phyloP scores from a whole-genome alignment of 108 stramenopile genomes.

The Skeletonema marinoi region DNA sequence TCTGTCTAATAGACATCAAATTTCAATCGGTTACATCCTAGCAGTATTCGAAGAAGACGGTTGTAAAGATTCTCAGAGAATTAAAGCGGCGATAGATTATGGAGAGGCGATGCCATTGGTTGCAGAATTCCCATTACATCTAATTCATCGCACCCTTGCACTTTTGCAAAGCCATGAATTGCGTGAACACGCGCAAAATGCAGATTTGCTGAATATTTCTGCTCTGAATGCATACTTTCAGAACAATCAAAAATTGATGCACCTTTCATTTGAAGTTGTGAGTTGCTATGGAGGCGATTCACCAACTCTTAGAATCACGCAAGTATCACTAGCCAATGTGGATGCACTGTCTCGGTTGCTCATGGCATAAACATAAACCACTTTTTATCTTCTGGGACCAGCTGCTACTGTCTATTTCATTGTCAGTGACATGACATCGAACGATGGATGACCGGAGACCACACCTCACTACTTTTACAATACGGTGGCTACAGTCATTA shows the following conservation, averaged over 20 bases:
- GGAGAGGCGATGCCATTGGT: conserved; percentile 17
- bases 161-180: conserved; percentile 7
- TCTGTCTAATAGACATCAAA: conserved; percentile 15
- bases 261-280: conserved; percentile 20
- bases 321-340: conserved; percentile 20
- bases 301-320: conserved; percentile 12
- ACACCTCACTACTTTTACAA: too few relatives aligned
- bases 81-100: conserved; percentile 37
- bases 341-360: conserved; percentile 29
- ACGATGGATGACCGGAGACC: too few relatives aligned
- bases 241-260: conserved; percentile 30
- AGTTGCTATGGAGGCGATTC: conserved; percentile 33
- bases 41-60: conserved; percentile 6
- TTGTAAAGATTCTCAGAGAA: neutral
- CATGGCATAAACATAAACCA: neutral
- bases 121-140: conserved; percentile 21
- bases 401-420: too few relatives aligned
- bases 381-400: too few relatives aligned
- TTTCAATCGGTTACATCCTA: conserved; percentile 50
- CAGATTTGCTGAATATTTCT: neutral
- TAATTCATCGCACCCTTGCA: conserved; percentile 11
- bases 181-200: neutral
- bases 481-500: too few relatives aligned
- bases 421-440: too few relatives aligned
- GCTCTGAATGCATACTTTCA: conserved; percentile 18